These are phyloP conservation scores for Trichosporon sp. DNA, from an alignment of 1,284 basidiomycete genomes.

Conservation along the genomic window DNA sequence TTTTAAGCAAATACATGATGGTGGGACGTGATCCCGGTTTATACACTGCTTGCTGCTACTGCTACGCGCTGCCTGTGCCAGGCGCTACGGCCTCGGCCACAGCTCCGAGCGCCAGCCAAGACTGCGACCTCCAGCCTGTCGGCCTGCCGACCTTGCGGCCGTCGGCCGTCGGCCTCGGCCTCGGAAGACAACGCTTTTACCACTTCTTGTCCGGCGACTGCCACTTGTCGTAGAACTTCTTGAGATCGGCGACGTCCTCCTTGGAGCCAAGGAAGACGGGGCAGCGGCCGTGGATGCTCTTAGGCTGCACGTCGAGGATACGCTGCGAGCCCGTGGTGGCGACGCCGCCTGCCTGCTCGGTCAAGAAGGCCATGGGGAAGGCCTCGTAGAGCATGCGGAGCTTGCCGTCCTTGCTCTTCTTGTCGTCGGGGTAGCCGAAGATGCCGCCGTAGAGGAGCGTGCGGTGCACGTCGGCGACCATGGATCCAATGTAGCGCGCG, in stretches of 20 bases:
- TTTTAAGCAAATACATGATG: neutral
- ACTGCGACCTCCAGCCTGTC: no score
- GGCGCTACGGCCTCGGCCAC: no score
- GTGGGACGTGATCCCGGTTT: neutral
- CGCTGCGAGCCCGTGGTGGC: slow-evolving; percentile 90
- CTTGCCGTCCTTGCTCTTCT: slow-evolving; percentile 92
- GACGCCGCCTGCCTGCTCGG: slow-evolving; percentile 90
- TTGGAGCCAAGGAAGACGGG: slow-evolving; percentile 90
- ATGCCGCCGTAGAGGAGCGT: slow-evolving; percentile 97
- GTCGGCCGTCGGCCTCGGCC: no score
- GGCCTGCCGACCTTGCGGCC: no score
- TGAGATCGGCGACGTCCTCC: slow-evolving; percentile 87
- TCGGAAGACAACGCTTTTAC: no score
- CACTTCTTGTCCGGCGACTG: slow-evolving; percentile 38
- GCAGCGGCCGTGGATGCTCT: slow-evolving; percentile 83
- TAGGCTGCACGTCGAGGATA: slow-evolving; percentile 89
- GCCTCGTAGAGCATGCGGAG: slow-evolving; percentile 93
- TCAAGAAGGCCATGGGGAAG: slow-evolving; percentile 98
- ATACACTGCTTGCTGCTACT: neutral
- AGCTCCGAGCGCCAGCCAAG: no score
- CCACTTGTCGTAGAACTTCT: slow-evolving; percentile 65
- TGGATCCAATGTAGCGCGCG: slow-evolving; percentile 95
- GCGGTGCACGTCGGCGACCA: slow-evolving; percentile 77
- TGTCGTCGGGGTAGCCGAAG: slow-evolving; percentile 97
- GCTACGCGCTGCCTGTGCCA: neutral